Conservation (phyloP, 2,329 filamentous ascomycete species). For the Fusarium odoratissimum region DNA sequence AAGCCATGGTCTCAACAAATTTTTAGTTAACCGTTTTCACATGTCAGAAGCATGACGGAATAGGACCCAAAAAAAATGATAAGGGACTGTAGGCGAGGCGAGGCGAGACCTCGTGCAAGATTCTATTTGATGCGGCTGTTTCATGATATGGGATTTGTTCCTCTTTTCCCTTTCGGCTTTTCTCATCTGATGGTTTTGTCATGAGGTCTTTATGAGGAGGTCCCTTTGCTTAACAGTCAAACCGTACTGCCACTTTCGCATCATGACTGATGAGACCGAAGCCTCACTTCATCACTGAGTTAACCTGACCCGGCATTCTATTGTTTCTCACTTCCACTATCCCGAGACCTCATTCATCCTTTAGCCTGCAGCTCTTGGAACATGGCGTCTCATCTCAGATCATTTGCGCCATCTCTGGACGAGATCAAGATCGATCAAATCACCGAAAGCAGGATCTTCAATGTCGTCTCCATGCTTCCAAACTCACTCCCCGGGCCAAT, state of each 20-base stretch:
- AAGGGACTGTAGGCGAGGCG: conserved; percentile 12
- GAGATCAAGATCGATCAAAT: conserved; percentile 49
- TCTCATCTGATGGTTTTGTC: conserved; percentile 6
- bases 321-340: neutral
- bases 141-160: conserved; percentile 4
- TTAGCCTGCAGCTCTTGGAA: neutral
- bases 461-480: conserved; percentile 66
- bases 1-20: conserved; percentile 35
- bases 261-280: conserved; percentile 17
- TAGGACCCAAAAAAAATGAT: conserved; percentile 19
- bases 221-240: neutral
- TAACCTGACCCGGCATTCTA: neutral
- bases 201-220: neutral
- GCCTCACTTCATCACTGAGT: neutral
- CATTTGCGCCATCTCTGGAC: conserved; percentile 40
- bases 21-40: conserved; percentile 39
- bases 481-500: conserved; percentile 62
- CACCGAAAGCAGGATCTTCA: conserved; percentile 55
- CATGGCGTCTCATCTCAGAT: conserved; percentile 34
- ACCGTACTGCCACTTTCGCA: neutral
- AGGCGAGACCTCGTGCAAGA: conserved; percentile 23
- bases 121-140: conserved; percentile 24
- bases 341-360: neutral
- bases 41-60: conserved; percentile 35
- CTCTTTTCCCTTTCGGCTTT: neutral